Conservation (phyloP, 2,329 filamentous ascomycete genomes). For the Nemania diffusa region DNA sequence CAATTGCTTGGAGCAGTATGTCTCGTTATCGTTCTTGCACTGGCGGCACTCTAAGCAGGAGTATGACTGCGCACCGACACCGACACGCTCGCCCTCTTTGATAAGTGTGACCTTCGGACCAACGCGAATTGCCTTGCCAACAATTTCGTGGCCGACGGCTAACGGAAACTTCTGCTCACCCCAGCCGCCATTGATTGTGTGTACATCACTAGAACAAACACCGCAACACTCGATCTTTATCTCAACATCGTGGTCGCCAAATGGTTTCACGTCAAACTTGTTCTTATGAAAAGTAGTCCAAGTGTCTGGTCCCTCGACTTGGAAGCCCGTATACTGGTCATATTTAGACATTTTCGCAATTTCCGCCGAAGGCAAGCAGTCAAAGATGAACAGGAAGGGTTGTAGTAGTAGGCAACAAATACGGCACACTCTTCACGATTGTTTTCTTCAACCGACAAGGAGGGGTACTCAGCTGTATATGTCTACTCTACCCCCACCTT, state of each 20-base stretch:
- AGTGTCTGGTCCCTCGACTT: conserved; percentile 63
- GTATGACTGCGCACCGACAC: conserved; percentile 74
- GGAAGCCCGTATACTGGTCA: conserved; percentile 70
- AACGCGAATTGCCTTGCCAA: conserved; percentile 74
- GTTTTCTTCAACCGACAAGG: conserved; percentile 13
- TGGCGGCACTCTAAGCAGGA: conserved; percentile 72
- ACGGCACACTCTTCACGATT: conserved; percentile 11
- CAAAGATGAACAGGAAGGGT: background rate
- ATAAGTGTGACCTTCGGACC: conserved; percentile 71
- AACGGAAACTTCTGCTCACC: conserved; percentile 51
- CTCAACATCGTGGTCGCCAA: conserved; percentile 87
- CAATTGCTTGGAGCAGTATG: conserved; percentile 71
- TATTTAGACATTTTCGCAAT: conserved; percentile 60
- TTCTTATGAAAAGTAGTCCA: conserved; percentile 74
- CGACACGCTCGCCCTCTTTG: conserved; percentile 71
- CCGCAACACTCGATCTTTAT: conserved; percentile 87
- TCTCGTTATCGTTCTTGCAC: conserved; percentile 74
- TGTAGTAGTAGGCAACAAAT: conserved; percentile 4
- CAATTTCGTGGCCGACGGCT: conserved; percentile 76
- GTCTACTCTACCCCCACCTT: conserved; percentile 33
- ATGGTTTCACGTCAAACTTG: conserved; percentile 84
- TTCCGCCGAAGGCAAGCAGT: background rate
- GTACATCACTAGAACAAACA: conserved; percentile 77
- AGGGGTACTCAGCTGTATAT: conserved; percentile 30
- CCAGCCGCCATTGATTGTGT: conserved; percentile 77